A percentile compares a stretch with the other conserved stretches of the same genome.
phyloP scores from a whole-genome alignment of 257 asterid species.

The Pogostemon cablin region DNA sequence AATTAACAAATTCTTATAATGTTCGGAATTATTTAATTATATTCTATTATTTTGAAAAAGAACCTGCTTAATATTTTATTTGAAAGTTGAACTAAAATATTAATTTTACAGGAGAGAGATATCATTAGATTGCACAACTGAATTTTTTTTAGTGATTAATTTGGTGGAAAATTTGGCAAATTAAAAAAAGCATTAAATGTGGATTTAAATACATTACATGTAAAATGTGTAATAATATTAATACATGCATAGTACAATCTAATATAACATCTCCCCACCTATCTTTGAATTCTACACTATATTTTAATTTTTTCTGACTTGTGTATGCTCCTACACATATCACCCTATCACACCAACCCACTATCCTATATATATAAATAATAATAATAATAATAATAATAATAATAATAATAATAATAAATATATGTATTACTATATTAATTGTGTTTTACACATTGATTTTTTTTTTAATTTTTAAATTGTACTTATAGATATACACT shows the following conservation, averaged over 20 bases:
- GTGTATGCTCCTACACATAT: not conserved
- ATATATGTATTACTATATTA: not conserved
- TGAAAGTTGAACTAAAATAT: no score
- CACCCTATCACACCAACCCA: slow-evolving; percentile 17
- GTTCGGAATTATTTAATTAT: no score
- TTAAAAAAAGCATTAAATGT: not conserved
- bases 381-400: slow-evolving; percentile 15
- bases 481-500: no score
- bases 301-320: not conserved
- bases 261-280: not conserved
- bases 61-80: no score
- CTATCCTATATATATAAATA: not conserved
- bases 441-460: no score
- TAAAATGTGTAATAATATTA: not conserved
- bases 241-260: not conserved
- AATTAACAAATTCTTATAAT: no score
- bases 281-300: not conserved
- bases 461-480: no score
- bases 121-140: no score
- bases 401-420: slow-evolving; percentile 13
- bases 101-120: no score
- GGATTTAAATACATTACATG: not conserved
- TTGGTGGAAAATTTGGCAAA: not conserved
- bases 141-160: no score
- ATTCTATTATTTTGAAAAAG: no score